Base-by-base conservation (phyloP, 1,139 yeast genomes). In the Saccharomyces hybrid region DNA sequence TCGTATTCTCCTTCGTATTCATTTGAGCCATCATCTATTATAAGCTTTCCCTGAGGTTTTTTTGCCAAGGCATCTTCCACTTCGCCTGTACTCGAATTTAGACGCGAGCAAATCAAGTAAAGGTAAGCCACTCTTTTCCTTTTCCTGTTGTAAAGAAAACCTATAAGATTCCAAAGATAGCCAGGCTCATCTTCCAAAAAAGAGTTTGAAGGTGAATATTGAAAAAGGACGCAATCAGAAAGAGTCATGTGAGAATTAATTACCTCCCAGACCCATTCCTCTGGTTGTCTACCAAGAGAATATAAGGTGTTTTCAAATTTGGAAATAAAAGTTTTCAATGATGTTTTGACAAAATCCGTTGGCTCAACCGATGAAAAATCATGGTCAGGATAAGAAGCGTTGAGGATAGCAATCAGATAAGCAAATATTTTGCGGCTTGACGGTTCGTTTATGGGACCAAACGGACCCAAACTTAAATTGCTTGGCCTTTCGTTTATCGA, bases 301-400 rank as follows among this genome's bases (percentile, higher is more conserved):
- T 86, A 78, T 64, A 93, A 78, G 6, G 91, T 77, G 64, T 89
- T 88, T 68, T 90, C 90, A 64, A 93, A 86, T 53, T 84, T 81
- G 52, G 85, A 80, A 50, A 88, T 80, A 54, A 91, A 80, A 41
- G 80, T 79, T 52, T 76, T 73, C 9, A 79, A 64, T 41, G 78
- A 73, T 6, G 74, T 65, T 73, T 73, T 83, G 63, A 74, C 75
- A 73, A 93, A 96, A 61, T 89, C 90, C 20, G 85, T 81, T 1
- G 99, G 99, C 67, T 89, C 91, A 57, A 93, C 78, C 38, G 84
- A 80, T 13, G 95, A 81, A 65, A 91, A 93, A 67, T 93, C 99
- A 67, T 93, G 96, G 69, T 93, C 99, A 0, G 99, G 98, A 67
- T 88, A 93, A 1, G 95, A 85, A 9, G 95, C 88, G 70, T 93